Percentiles rank a stretch among this genome's conserved stretches.
phyloP scores from a whole-genome alignment of 2,329 filamentous ascomycete genomes.

The Aspergillus spinulosporus region DNA sequence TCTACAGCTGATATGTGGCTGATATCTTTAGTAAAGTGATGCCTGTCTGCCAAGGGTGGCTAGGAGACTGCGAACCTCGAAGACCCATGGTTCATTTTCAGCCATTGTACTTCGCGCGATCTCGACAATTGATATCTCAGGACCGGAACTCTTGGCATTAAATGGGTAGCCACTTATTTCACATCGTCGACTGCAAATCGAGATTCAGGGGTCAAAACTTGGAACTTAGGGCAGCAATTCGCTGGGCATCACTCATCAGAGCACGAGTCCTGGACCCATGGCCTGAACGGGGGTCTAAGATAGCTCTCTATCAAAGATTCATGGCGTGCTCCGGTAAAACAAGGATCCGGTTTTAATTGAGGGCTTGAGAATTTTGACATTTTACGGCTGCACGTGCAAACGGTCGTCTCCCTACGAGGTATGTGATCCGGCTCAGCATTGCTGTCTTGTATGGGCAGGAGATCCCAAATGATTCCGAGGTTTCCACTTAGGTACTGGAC shows the following conservation, averaged over 20 bases:
- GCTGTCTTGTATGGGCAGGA: not conserved
- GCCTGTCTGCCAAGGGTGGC: slow-evolving; percentile 9
- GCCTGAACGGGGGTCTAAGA: not conserved
- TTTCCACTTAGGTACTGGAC: slow-evolving; percentile 1
- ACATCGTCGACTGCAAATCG: not conserved
- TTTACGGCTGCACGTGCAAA: slow-evolving; percentile 1
- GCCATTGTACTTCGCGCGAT: not conserved
- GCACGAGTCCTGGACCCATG: not conserved
- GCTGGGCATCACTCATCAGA: not conserved
- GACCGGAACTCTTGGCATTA: slow-evolving; percentile 1
- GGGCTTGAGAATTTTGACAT: not conserved
- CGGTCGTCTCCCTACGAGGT: not conserved
- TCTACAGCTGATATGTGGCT: not conserved
- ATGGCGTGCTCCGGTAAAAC: not conserved
- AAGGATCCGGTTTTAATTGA: too few relatives aligned
- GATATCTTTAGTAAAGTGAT: slow-evolving; percentile 6
- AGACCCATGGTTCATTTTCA: not conserved
- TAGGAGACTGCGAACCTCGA: not conserved
- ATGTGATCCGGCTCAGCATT: not conserved
- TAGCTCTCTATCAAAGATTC: slow-evolving; percentile 1
- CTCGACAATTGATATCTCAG: not conserved
- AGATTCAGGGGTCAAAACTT: slow-evolving; percentile 2
- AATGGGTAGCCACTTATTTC: not conserved
- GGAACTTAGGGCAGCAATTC: slow-evolving; percentile 9
- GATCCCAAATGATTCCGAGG: not conserved